Evolutionary conservation across 768 basidiomycete genomes (phyloP), one percentile per base, ranked within the genome.

Genomic region (Boletus pseudopeckii): DNA sequence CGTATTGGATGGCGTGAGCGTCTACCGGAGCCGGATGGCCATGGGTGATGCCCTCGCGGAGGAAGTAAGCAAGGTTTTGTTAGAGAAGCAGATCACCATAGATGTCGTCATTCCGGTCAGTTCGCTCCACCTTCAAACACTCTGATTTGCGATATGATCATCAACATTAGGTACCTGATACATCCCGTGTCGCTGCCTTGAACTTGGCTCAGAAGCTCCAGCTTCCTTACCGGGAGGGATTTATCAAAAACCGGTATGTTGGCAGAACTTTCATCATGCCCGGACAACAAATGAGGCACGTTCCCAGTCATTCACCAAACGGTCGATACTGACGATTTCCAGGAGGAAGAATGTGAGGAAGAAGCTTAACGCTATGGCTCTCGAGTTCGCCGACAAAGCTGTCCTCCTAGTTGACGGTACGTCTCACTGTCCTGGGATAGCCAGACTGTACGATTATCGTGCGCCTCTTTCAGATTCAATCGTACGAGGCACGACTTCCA

Each of bases 221-320:
- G 7, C 75, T 98, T 32, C 96, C 97, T 4, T 99, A 98, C 71
- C 84, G 97, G 43, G 97, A 99, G 74, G 97, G 97, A 1, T 98
- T 99, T 70, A 84, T 98, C 62, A 99, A 99, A 77, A 99, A 99
- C 71, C 85, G 97, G 33, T 99, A 99, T 72, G 93, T 98, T 32
- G 97, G 95, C 4, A 77, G 97, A 60, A 99, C 97, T 0, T 99
- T 99, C 70, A 98, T 99, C 73, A 99, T 99, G 97, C 96, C 97
- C 8, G 97, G 96, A 22, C 97, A 99, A 68, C 88, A 92, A 70
- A 89, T 92, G 85, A 83, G 94, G 91, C 84, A 64, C 38, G 57
- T 53, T 42, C 11, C 4, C 4, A 14, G n/a, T 38, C 24, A 26
- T 22, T 53, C 24, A n/a, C 38, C n/a, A 17, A 11, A 11, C 48